Base-by-base conservation (phyloP, 1,139 yeast species). In the Suhomyces bokatorum region DNA sequence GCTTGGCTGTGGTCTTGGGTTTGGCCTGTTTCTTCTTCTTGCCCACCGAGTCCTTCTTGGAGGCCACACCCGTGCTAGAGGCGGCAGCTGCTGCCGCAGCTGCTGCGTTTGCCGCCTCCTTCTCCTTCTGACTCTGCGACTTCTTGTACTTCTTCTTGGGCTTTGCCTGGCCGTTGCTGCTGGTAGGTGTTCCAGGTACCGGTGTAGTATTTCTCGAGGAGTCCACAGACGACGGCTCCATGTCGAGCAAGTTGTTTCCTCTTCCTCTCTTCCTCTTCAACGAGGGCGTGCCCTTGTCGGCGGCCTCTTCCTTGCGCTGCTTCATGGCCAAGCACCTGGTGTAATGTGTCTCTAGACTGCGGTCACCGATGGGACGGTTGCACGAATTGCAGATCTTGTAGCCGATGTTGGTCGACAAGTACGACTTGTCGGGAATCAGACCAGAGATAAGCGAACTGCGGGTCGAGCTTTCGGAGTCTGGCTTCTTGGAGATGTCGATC, bases 321-420 rank as follows among this genome's bases (percentile, higher is more conserved):
- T 77, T 80, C 75, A 71, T 69, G 45, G 72, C 78, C 5, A 69
- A 53, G 59, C 88, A 83, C 63, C 58, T 59, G 30, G 55, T 53
- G 46, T 78, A 70, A 63, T 83, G 88, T 13, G 64, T 60, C 0
- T 60, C 55, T 39, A 82, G 60, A 51, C 74, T 68, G 26, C 69
- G 63, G 37, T 71, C 73, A 13, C 85, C 75, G 12, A 86, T 72
- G 1, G 93, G 93, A 47, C 85, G 72, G 39, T 77, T 73, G 59
- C 95, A 86, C 47, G 71, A 67, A 46, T 80, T 81, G 61, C 95
- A 86, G 55, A 84, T 75, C 53, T 85, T 75, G 57, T 81, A 86
- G 43, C 75, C 72, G 22, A 81, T 57, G 17, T 67, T 67, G 69
- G 75, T 55, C 54, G 74, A 50, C 58, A 75, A 49, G 69, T 61